Conservation (phyloP, 2,329 filamentous ascomycete genomes). For the Lithohypha guttulata region DNA sequence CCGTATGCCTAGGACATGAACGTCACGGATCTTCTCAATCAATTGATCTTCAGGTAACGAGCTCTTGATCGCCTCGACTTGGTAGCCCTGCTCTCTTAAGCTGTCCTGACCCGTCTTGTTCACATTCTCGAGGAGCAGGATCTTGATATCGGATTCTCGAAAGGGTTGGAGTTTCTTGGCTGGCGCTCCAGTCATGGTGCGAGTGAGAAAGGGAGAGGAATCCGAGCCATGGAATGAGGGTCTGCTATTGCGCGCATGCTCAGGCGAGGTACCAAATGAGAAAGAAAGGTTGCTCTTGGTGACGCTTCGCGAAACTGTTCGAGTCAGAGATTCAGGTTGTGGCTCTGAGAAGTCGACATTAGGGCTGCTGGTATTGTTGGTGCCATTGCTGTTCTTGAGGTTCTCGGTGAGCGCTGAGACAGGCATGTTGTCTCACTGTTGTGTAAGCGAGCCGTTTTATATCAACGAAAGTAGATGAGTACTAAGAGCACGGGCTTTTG, state of each 20-base stretch:
- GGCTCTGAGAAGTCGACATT: not conserved
- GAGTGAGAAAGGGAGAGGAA: constrained; percentile 30
- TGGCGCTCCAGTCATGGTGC: constrained; percentile 35
- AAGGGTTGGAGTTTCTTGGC: constrained; percentile 85
- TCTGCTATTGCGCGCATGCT: not conserved
- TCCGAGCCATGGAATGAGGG: constrained; percentile 33
- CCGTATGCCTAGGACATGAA: constrained; percentile 94
- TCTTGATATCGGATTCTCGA: constrained; percentile 91
- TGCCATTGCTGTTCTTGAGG: constrained; percentile 17
- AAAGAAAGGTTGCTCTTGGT: constrained; percentile 2
- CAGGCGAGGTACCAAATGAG: constrained; percentile 5
- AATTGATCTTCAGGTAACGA: constrained; percentile 86
- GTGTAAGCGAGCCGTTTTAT: not conserved
- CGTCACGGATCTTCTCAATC: constrained; percentile 91
- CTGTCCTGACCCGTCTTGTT: constrained; percentile 83
- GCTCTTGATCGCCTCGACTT: constrained; percentile 83
- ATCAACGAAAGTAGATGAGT: not conserved
- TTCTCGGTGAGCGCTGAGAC: constrained; percentile 17
- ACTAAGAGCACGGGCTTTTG: not conserved
- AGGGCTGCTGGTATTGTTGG: constrained; percentile 2
- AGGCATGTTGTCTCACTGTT: constrained; percentile 14
- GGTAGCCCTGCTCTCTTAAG: constrained; percentile 76
- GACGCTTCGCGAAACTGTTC: constrained; percentile 42
- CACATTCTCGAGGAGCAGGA: constrained; percentile 88
- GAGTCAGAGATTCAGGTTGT: constrained; percentile 12